phyloP scores from a whole-genome alignment of 768 basidiomycete species.

The Lactarius tabidus region DNA sequence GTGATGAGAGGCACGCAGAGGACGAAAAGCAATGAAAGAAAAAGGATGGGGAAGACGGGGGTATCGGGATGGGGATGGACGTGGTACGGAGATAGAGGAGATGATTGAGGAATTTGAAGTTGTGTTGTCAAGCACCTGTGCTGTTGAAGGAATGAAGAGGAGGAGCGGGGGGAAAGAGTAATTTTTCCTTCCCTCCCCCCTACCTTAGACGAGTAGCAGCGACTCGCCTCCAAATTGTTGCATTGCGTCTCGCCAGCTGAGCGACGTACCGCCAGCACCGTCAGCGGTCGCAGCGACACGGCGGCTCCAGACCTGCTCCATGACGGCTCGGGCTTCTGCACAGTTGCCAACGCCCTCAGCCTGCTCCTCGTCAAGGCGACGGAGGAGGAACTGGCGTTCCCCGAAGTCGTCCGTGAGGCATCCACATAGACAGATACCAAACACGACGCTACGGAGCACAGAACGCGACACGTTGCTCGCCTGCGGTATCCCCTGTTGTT shows the following conservation, averaged over 20 bases:
- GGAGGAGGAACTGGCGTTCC: constrained; percentile 42
- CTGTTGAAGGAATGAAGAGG: background rate
- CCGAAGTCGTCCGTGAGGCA: constrained; percentile 53
- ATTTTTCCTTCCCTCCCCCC: background rate
- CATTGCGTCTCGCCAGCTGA: constrained; percentile 63
- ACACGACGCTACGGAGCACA: constrained; percentile 75
- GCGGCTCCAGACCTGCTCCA: constrained; percentile 55
- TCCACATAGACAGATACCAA: constrained; percentile 70
- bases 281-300: constrained; percentile 27
- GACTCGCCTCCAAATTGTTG: constrained; percentile 33
- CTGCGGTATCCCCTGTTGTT: background rate
- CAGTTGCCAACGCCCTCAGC: constrained; percentile 62
- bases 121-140: background rate
- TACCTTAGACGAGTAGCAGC: constrained; percentile 55
- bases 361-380: constrained; percentile 48
- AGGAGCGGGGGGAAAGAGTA: background rate
- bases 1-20: background rate
- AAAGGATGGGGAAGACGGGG: background rate
- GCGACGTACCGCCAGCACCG: constrained; percentile 32
- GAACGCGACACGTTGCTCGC: constrained; percentile 37
- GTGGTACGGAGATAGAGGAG: background rate
- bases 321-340: constrained; percentile 46
- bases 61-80: background rate
- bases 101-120: background rate
- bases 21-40: background rate